Evolutionary conservation across 352 stramenopile genomes (phyloP).

Genomic region (Pythium diclinum): DNA sequence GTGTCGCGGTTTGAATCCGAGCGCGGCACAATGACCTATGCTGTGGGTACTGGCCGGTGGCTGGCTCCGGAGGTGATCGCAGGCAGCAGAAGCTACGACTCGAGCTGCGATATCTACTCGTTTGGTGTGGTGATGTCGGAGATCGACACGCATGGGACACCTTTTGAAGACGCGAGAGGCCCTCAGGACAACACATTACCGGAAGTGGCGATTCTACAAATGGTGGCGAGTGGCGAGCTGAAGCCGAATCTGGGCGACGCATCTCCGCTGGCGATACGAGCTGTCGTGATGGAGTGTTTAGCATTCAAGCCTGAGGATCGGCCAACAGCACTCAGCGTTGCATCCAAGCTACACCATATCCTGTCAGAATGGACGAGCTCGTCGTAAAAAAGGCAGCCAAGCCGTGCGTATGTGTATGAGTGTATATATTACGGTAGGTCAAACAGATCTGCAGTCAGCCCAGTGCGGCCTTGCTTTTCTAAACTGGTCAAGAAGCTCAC

Average conservation of each 20-base stretch:
- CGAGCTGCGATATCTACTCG: constrained; percentile 47
- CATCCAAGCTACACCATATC: constrained; percentile 13
- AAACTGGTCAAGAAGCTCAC: constrained; percentile 12
- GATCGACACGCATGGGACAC: constrained; percentile 56
- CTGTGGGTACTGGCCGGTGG: constrained; percentile 49
- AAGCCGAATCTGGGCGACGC: constrained; percentile 17
- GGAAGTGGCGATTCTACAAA: constrained; percentile 34
- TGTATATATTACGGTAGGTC: constrained; percentile 27
- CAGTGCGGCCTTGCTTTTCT: background rate
- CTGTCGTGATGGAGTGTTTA: constrained; percentile 22
- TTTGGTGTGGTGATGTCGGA: constrained; percentile 56
- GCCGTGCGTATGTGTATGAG: constrained; percentile 2
- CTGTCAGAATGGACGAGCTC: background rate
- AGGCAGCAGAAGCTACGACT: constrained; percentile 45
- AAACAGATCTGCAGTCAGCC: constrained; percentile 10
- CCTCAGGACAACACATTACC: constrained; percentile 24
- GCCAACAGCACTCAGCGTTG: constrained; percentile 21
- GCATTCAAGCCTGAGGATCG: constrained; percentile 22
- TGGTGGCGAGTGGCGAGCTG: constrained; percentile 28
- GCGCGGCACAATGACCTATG: constrained; percentile 38
- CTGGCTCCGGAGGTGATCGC: constrained; percentile 51
- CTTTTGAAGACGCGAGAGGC: constrained; percentile 36
- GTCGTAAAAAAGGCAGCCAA: background rate
- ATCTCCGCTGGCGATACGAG: constrained; percentile 19
- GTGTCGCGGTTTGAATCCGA: constrained; percentile 37